These are phyloP conservation scores for Strobilomyces confusus DNA, from an alignment of 768 basidiomycete genomes.

Conservation along the genomic window DNA sequence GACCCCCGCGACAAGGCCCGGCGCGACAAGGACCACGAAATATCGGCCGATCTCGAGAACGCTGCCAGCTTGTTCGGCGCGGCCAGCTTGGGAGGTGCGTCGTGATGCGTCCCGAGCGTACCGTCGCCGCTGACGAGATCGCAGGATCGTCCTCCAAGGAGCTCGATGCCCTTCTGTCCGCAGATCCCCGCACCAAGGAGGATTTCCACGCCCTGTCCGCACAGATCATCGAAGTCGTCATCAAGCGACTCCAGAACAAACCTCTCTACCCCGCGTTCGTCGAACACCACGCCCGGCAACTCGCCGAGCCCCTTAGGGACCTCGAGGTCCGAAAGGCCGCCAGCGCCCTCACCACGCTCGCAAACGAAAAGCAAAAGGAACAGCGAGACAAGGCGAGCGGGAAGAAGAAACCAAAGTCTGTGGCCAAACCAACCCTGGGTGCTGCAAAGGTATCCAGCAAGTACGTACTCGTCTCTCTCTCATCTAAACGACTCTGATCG, in stretches of 20 bases:
- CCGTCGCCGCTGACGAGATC: background rate
- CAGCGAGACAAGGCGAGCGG: conserved; percentile 80
- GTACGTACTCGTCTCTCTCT: conserved; percentile 35
- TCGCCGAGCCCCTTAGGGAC: conserved; percentile 77
- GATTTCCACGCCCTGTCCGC: conserved; percentile 77
- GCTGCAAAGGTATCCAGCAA: conserved; percentile 62
- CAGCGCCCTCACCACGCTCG: conserved; percentile 75
- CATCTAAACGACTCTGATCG: conserved; percentile 11
- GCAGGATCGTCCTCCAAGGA: conserved; percentile 66
- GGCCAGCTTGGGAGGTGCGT: conserved; percentile 58
- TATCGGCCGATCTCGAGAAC: conserved; percentile 83
- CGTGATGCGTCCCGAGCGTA: background rate
- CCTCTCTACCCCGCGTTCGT: conserved; percentile 82
- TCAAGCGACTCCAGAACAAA: conserved; percentile 76
- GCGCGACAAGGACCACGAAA: conserved; percentile 73
- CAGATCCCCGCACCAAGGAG: conserved; percentile 83
- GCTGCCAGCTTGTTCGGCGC: conserved; percentile 79
- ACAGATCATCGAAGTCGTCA: conserved; percentile 66
- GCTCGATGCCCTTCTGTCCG: conserved; percentile 67
- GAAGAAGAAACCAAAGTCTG: conserved; percentile 81
- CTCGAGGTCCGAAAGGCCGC: conserved; percentile 91
- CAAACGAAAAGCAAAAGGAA: conserved; percentile 95
- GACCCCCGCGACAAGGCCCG: conserved; percentile 78
- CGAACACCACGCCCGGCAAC: conserved; percentile 75
- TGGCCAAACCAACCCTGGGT: conserved; percentile 72